Evolutionary conservation across 305 asterid species (phyloP).

Genomic region (Fraxinus baroniana): DNA sequence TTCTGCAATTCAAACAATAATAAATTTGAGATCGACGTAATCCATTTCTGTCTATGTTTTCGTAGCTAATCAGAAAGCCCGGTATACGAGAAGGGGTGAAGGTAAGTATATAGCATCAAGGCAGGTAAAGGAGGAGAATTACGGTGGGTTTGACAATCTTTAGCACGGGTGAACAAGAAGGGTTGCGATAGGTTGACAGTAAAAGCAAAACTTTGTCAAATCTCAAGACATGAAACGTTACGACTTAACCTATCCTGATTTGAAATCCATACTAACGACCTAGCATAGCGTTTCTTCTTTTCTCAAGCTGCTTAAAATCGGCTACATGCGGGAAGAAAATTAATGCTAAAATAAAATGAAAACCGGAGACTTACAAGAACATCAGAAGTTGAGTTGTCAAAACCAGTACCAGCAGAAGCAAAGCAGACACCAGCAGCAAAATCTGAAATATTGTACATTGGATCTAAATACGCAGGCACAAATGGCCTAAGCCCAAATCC

Average conservation of each 20-base stretch:
- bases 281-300: neutral
- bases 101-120: too few species aligned
- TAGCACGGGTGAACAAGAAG: neutral
- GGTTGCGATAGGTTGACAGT: neutral
- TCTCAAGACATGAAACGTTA: neutral
- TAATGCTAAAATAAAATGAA: neutral
- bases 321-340: neutral
- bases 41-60: neutral
- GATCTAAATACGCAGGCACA: constrained; percentile 89
- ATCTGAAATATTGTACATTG: constrained; percentile 55
- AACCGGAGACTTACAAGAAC: constrained; percentile 54
- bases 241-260: neutral
- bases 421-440: constrained; percentile 80
- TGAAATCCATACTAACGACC: neutral
- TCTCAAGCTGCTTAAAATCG: neutral
- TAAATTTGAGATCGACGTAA: neutral
- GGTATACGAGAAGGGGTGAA: neutral
- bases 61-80: neutral
- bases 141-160: too few species aligned
- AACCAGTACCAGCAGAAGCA: constrained; percentile 94
- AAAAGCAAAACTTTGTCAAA: neutral
- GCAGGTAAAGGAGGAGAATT: neutral
- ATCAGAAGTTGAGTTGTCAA: constrained; percentile 66
- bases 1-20: constrained; percentile 35
- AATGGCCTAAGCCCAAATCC: constrained; percentile 74